Evolutionary conservation across 2,329 filamentous ascomycete genomes (phyloP), one percentile per base, ranked within the genome.

Genomic region (Penicillium verrucosum): DNA sequence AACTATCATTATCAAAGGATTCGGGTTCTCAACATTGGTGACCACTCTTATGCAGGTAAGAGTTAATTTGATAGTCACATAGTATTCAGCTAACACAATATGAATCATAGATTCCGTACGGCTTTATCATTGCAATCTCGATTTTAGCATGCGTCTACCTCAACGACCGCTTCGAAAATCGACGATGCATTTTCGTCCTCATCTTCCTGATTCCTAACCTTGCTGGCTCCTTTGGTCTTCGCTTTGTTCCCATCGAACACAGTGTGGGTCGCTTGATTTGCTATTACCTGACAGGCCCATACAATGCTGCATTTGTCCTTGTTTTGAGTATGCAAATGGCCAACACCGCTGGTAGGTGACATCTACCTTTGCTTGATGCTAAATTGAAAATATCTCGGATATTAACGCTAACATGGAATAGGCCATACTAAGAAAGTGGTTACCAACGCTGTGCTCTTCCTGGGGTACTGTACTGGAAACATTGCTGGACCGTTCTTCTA

Each of bases 401-500:
- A 14, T 7, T 18, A 25, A 32, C 9, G 2, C 12, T 37, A 30
- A 14, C 10, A 1, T 29, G 5, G 0, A 3, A 21, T 65, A 57
- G 83, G 83, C 0, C 82, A 85, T 59, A 85, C 83, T 1, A 86
- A 86, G 67, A 85, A 87, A 66, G 83, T 86, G 44, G 81, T 86
- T 27, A 84, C 83, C n/a, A 85, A 84, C 23, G 83, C 81, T 1
- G 79, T 84, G 55, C 75, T 85, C 2, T 86, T 84, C 72, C 74
- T 86, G 10, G 83, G 82, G 0, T 82, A 82, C 54, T 85, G 83
- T 63, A 77, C 81, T 1, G 84, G 84, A 5, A 86, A 87, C 63
- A 84, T 87, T 41, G 80, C 78, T 4, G 81, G 84, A 0, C 85
- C 85, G 0, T 86, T 86, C 69, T 86, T 87, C 72, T 87, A 85